Conservation (phyloP, 805 yeast species). For the Candida insectalens region DNA sequence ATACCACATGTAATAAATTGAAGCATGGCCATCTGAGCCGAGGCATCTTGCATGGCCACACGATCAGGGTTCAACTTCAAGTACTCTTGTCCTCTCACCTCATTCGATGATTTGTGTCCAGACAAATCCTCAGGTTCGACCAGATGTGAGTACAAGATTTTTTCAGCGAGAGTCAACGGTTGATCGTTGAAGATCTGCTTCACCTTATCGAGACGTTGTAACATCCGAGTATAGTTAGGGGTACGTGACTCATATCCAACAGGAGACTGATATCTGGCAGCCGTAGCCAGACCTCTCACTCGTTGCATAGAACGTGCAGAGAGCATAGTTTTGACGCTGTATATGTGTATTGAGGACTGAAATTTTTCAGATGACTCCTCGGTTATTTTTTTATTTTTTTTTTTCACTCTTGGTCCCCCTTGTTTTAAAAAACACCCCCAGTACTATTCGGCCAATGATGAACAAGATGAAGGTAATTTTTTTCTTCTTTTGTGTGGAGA, state of each 20-base stretch:
- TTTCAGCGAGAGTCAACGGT: conserved; percentile 93
- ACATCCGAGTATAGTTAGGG: conserved; percentile 80
- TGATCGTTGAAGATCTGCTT: conserved; percentile 22
- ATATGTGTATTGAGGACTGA: too few relatives aligned
- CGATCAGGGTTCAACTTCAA: conserved; percentile 94
- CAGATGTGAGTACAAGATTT: conserved; percentile 88
- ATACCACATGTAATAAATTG: conserved; percentile 96
- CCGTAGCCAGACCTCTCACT: not conserved
- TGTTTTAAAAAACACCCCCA: too few relatives aligned
- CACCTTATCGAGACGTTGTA: conserved; percentile 44
- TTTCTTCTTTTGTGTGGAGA: too few relatives aligned
- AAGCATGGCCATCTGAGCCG: conserved; percentile 95
- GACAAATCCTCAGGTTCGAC: conserved; percentile 86
- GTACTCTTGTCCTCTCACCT: conserved; percentile 78
- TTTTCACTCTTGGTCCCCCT: too few relatives aligned
- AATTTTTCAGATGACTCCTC: too few relatives aligned
- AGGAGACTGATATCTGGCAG: conserved; percentile 32
- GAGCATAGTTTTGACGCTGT: too few relatives aligned
- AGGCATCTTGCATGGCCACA: conserved; percentile 98
- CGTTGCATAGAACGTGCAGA: too few relatives aligned
- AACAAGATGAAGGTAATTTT: too few relatives aligned
- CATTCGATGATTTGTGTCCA: conserved; percentile 24
- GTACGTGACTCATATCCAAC: conserved; percentile 55
- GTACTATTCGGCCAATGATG: too few relatives aligned
- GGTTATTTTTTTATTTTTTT: too few relatives aligned